These are phyloP conservation scores for Phyllosticta capitalensis DNA, from an alignment of 2,329 filamentous ascomycete genomes.

Conservation along the genomic window DNA sequence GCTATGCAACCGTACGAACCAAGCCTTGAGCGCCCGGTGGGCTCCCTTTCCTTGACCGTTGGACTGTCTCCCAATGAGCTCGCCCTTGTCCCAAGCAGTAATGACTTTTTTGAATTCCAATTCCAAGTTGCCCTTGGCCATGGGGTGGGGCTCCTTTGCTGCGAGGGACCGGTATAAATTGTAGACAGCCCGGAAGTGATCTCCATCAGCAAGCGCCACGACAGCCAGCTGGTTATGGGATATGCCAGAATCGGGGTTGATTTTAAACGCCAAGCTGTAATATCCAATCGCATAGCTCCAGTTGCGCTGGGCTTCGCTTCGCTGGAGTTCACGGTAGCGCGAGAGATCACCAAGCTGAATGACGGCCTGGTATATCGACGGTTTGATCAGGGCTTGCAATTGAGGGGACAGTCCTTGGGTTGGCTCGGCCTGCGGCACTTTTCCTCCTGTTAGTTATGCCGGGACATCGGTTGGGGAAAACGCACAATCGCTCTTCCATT, in stretches of 20 bases:
- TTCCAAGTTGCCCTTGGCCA: conserved; percentile 67
- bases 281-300: conserved; percentile 75
- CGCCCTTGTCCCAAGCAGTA: conserved; percentile 46
- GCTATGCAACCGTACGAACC: conserved; percentile 81
- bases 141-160: conserved; percentile 63
- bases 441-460: background rate
- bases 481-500: conserved; percentile 22
- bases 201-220: conserved; percentile 65
- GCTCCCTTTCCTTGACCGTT: conserved; percentile 42
- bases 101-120: conserved; percentile 64
- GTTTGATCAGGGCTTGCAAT: conserved; percentile 49
- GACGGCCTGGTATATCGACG: conserved; percentile 72
- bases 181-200: conserved; percentile 79
- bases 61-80: conserved; percentile 31
- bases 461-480: background rate
- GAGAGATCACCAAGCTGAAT: conserved; percentile 85
- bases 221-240: conserved; percentile 89
- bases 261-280: conserved; percentile 70
- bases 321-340: conserved; percentile 69
- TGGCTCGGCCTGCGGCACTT: background rate
- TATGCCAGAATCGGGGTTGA: conserved; percentile 69
- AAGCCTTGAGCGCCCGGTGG: conserved; percentile 58
- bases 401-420: conserved; percentile 28
- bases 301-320: conserved; percentile 52
- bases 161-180: conserved; percentile 78